These are phyloP conservation scores for Fusarium sp. DNA, from an alignment of 2,329 filamentous ascomycete species.

Conservation along the genomic window DNA sequence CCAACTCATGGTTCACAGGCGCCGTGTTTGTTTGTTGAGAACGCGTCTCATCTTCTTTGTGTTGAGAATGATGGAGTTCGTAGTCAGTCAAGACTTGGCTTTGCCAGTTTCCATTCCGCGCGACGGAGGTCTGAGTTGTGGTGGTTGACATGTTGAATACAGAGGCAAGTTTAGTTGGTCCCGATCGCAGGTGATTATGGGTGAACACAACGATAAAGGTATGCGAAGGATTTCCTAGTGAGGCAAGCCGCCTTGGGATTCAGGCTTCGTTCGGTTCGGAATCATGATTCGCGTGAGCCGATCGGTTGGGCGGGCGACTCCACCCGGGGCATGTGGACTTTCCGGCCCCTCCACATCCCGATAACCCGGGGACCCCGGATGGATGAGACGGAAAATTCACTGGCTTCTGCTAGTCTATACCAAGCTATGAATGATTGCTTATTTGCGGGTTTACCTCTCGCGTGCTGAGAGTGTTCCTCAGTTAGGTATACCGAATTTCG, in stretches of 20 bases:
- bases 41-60: not conserved
- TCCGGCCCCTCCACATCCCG: constrained; percentile 16
- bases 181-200: not conserved
- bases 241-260: not conserved
- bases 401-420: too few species aligned
- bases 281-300: not conserved
- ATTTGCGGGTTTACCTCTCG: not conserved
- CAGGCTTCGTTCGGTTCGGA: not conserved
- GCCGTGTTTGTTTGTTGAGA: not conserved
- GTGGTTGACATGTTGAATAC: constrained; percentile 26
- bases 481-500: too few species aligned
- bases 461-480: not conserved
- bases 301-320: constrained; percentile 2
- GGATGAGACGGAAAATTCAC: not conserved
- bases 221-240: not conserved
- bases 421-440: not conserved
- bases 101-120: constrained; percentile 22
- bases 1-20: constrained; percentile 9
- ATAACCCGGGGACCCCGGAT: constrained; percentile 20
- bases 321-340: constrained; percentile 41
- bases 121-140: constrained; percentile 2
- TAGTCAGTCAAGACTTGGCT: constrained; percentile 27
- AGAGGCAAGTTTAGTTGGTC: not conserved
- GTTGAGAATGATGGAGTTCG: constrained; percentile 32
- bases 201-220: not conserved